Evolutionary conservation across 176 grass and related monocot genomes (phyloP), one percentile per base, ranked within the genome.

Genomic region (Eragrostis curvula): DNA sequence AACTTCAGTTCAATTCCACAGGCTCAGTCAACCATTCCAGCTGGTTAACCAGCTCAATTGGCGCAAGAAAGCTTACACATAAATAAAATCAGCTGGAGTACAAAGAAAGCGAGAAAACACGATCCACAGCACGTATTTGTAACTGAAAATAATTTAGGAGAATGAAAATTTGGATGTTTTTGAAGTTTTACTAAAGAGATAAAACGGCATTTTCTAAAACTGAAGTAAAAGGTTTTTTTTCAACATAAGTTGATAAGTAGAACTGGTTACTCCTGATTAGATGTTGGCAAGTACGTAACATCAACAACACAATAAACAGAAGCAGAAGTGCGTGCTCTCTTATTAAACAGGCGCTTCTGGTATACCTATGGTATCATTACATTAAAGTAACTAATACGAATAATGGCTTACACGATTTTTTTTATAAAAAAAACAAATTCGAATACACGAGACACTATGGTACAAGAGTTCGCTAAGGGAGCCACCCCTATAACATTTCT

Each of bases 1-100:
- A 89, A 81, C 78, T 66, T 66, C 64, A 57, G 46, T 44, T 66
- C 43, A 25, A 75, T 51, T 64, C 53, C 47, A 71, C 47, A 41
- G 21, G 12, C 27, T 16, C 8, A 42, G 83, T 77, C 83, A 82
- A 77, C 63, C 28, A 64, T 51, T 71, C 43, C 77, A 66, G 65
- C 71, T 77, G 21, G 78, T 40, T 53, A 71, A 78, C 28, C 36
- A 17, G 16, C 25, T 23, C 62, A 85, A 89, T 63, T 41, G 23
- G 55, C 8, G 11, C 21, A 11, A 46, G 66, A 58, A 75, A 23
- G 6, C 24, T 10, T 41, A 5, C 12, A 62, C 15, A 46, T 2
- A 5, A 61, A 51, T 2, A 14, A 29, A 62, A 14, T 25, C n/a
- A 59, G 2, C 24, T 61, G 27, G 12, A 50, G 59, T 50, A 46